These are phyloP conservation scores for Yamadazyma olivae DNA, from an alignment of 805 yeast species.

Conservation along the genomic window DNA sequence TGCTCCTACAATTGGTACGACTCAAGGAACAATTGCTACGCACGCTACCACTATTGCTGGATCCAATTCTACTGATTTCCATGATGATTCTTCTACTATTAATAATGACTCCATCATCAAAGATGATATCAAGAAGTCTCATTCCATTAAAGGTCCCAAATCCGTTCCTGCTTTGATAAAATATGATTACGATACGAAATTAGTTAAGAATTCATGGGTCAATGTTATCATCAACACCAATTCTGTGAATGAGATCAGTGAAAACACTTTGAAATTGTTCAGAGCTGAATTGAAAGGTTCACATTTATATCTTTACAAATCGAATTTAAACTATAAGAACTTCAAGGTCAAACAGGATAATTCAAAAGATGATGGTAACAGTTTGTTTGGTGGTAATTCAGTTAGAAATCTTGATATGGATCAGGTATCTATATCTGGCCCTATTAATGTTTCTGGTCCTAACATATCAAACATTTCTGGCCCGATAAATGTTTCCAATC, in stretches of 20 bases:
- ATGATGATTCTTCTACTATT: too few species aligned
- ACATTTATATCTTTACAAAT: slow-evolving; percentile 56
- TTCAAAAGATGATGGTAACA: slow-evolving; percentile 4
- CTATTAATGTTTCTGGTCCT: slow-evolving; percentile 5
- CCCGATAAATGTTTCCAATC: neutral
- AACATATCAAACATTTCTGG: slow-evolving; percentile 1
- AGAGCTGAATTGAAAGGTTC: slow-evolving; percentile 74
- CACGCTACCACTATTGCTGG: too few species aligned
- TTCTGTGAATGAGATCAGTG: slow-evolving; percentile 22
- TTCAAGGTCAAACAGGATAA: slow-evolving; percentile 16
- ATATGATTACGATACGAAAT: slow-evolving; percentile 28
- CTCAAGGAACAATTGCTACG: slow-evolving; percentile 2
- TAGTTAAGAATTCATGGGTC: slow-evolving; percentile 34
- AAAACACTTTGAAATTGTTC: slow-evolving; percentile 43
- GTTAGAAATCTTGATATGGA: slow-evolving; percentile 6
- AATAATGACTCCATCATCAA: too few species aligned
- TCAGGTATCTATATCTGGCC: slow-evolving; percentile 8
- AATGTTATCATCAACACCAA: slow-evolving; percentile 33
- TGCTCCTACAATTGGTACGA: too few species aligned
- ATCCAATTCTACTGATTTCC: too few species aligned
- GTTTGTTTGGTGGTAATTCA: slow-evolving; percentile 1
- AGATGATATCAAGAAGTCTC: neutral
- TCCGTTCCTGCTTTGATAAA: slow-evolving; percentile 5
- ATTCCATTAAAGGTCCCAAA: slow-evolving; percentile 1
- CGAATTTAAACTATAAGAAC: slow-evolving; percentile 41